Evolutionary conservation across 305 asterid genomes (phyloP).

Genomic region (Withania somnifera): DNA sequence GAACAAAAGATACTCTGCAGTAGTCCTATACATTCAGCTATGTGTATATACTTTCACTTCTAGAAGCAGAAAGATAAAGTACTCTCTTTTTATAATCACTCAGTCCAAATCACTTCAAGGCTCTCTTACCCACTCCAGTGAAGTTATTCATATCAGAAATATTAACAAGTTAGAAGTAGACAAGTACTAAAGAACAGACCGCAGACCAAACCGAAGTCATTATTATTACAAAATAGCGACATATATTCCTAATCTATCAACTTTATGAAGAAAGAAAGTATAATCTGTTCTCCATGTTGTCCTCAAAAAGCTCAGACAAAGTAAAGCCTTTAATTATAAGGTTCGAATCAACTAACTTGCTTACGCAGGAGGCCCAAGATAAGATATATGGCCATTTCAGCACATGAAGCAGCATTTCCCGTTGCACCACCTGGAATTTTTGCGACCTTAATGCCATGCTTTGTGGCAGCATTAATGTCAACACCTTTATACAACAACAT

Average conservation of each 20-base stretch:
- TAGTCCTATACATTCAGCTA: not conserved
- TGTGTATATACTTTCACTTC: not conserved
- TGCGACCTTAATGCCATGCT: constrained; percentile 79
- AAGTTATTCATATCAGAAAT: not conserved
- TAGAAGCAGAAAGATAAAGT: not conserved
- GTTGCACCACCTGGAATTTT: constrained; percentile 68
- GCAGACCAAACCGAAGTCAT: not conserved
- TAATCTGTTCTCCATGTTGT: not conserved
- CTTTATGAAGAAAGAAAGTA: not conserved
- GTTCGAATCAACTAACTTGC: constrained; percentile 52
- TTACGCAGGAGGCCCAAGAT: constrained; percentile 92
- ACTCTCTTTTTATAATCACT: not conserved
- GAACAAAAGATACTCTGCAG: not conserved
- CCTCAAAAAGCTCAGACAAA: not conserved
- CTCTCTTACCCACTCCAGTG: not conserved
- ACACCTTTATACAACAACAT: constrained; percentile 35
- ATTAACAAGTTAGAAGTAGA: not conserved
- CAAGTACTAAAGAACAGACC: not conserved
- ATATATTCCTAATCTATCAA: not conserved
- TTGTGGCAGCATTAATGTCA: constrained; percentile 71
- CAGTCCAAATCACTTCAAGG: not conserved
- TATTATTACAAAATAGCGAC: not conserved
- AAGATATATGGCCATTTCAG: constrained; percentile 91
- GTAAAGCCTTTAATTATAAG: not conserved
- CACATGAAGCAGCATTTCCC: constrained; percentile 91